Conservation (phyloP, 805 yeast genomes). For the Ogataea populi-albae region DNA sequence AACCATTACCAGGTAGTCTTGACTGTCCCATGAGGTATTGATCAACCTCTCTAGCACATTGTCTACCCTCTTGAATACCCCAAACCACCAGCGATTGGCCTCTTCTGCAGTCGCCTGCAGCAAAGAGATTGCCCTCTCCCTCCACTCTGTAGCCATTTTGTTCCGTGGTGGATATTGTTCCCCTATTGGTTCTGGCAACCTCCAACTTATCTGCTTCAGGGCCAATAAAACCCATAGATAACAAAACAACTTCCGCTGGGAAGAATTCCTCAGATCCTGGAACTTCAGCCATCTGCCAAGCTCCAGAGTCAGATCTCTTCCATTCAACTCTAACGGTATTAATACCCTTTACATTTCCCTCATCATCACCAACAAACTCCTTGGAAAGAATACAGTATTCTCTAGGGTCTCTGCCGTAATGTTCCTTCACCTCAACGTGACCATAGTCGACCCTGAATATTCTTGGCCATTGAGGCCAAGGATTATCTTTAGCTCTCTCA, state of each 20-base stretch:
- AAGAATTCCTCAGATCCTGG: conserved; percentile 93
- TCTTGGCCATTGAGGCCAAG: conserved; percentile 99
- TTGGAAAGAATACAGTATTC: conserved; percentile 93
- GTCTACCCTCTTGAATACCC: conserved; percentile 99
- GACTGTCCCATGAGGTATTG: conserved; percentile 71
- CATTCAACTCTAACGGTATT: conserved; percentile 97
- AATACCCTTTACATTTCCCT: conserved; percentile 92
- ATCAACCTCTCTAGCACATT: conserved; percentile 95
- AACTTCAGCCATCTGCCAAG: conserved; percentile 98
- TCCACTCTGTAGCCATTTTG: conserved; percentile 65
- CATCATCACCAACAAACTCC: conserved; percentile 92
- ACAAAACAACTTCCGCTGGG: conserved; percentile 89
- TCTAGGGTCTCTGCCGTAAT: conserved; percentile 96
- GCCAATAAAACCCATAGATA: conserved; percentile 97
- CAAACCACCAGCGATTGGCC: conserved; percentile 98
- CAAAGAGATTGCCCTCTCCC: conserved; percentile 66
- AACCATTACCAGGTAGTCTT: conserved; percentile 90
- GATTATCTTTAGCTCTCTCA: conserved; percentile 86
- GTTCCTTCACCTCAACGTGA: conserved; percentile 90
- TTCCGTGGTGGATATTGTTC: conserved; percentile 69
- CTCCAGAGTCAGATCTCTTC: conserved; percentile 93
- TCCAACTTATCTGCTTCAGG: conserved; percentile 83
- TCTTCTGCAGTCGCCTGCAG: conserved; percentile 99
- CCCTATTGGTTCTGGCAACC: conserved; percentile 72
- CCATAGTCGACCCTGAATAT: conserved; percentile 98